A percentile compares a stretch with the other conserved stretches of the same genome.
These are phyloP conservation scores for Pichia sp. DNA, from an alignment of 1,139 yeast species.

Conservation along the genomic window DNA sequence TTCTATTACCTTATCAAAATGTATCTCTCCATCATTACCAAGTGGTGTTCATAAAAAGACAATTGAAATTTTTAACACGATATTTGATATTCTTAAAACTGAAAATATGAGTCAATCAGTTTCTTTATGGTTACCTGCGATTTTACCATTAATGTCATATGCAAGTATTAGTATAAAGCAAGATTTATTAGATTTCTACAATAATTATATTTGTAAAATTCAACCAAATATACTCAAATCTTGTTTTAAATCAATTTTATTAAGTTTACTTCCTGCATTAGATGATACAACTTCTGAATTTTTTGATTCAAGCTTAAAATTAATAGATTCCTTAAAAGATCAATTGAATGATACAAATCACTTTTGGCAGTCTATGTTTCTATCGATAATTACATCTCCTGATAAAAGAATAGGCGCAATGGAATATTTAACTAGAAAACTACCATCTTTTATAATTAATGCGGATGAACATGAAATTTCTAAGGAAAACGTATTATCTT, in stretches of 20 bases:
- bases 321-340: slow-evolving; percentile 56
- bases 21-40: slow-evolving; percentile 75
- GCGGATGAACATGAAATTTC: not conserved
- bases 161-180: slow-evolving; percentile 89
- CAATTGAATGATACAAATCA: slow-evolving; percentile 61
- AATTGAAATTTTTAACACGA: slow-evolving; percentile 63
- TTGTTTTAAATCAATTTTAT: slow-evolving; percentile 60
- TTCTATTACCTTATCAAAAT: slow-evolving; percentile 49
- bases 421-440: slow-evolving; percentile 60
- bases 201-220: slow-evolving; percentile 48
- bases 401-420: slow-evolving; percentile 82
- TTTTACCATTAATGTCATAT: slow-evolving; percentile 76
- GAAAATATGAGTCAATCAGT: slow-evolving; percentile 47
- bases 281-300: slow-evolving; percentile 90
- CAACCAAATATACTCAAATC: slow-evolving; percentile 44
- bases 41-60: slow-evolving; percentile 95
- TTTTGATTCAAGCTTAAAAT: slow-evolving; percentile 50
- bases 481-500: slow-evolving; percentile 15
- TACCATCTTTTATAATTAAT: slow-evolving; percentile 47
- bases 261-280: slow-evolving; percentile 77
- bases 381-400: slow-evolving; percentile 68
- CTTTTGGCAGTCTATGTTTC: slow-evolving; percentile 82
- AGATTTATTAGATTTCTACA: slow-evolving; percentile 55
- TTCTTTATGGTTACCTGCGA: slow-evolving; percentile 81
- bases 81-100: slow-evolving; percentile 56